phyloP scores from a whole-genome alignment of 805 yeast species.

The Kodamaea neixiangensis region DNA sequence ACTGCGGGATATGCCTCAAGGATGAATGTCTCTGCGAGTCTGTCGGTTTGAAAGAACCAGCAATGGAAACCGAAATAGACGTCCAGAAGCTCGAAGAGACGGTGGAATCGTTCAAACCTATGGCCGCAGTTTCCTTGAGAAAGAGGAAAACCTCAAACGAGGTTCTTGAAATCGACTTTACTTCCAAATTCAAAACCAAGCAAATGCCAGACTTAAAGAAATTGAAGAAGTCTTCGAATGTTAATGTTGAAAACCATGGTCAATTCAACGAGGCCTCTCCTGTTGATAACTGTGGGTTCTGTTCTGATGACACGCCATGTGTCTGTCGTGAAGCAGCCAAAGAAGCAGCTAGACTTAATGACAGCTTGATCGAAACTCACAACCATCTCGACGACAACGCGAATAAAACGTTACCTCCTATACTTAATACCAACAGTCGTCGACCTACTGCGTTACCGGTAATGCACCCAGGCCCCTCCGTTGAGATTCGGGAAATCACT shows the following conservation, averaged over 20 bases:
- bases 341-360: conserved; percentile 45
- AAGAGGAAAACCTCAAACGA: conserved; percentile 23
- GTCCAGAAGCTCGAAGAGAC: conserved; percentile 28
- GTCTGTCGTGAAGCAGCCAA: conserved; percentile 80
- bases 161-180: conserved; percentile 55
- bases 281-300: conserved; percentile 86
- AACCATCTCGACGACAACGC: conserved; percentile 16
- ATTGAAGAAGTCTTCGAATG: conserved; percentile 8
- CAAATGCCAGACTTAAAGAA: conserved; percentile 41
- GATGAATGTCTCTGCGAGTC: conserved; percentile 69
- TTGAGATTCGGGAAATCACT: conserved; percentile 49
- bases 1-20: conserved; percentile 68
- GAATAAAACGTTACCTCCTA: conserved; percentile 43
- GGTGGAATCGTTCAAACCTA: conserved; percentile 53
- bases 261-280: conserved; percentile 49
- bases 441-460: conserved; percentile 52
- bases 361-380: conserved; percentile 13
- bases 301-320: conserved; percentile 90
- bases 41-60: conserved; percentile 42
- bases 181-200: conserved; percentile 41
- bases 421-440: conserved; percentile 26
- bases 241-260: conserved; percentile 1
- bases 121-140: conserved; percentile 65
- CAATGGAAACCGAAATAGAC: conserved; percentile 7
- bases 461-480: conserved; percentile 64